Evolutionary conservation across 2,329 filamentous ascomycete genomes (phyloP), one percentile per base, ranked within the genome.

Genomic region (Diaporthe destruens): DNA sequence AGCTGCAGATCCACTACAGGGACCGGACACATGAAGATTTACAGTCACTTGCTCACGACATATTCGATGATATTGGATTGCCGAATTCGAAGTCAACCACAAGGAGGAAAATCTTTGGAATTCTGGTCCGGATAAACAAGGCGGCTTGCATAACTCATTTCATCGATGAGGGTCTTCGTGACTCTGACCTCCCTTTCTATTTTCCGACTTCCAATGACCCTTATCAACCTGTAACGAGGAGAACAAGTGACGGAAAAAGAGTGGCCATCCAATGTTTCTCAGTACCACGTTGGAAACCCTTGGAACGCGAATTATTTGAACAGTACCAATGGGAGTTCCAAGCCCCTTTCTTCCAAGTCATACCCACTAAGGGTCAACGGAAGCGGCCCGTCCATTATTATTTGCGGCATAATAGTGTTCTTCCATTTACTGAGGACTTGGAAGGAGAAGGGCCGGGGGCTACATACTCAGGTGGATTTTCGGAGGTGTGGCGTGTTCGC

Each of bases 251-350:
- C 0, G 32, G 49, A 2, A 18, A 47, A 0, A 14, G 7, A 11
- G 14, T 36, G 12, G 23, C 53, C 9, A 53, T 72, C 4, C 9
- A 20, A 2, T 59, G 53, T 6, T 68, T 72, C 6, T 53, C 42
- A 8, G 23, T 16, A 1, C 25, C 42, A 9, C 29, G 16, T 16
- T 72, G 70, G 70, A 59, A 5, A 7, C 1, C 11, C 0, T 14
- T 68, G 6, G 53, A 72, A 2, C 25, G 42, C 32, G 70, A 72
- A 34, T 34, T 3, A 6, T 72, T 68, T 49, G 29, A 39, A n/a
- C n/a, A 59, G n/a, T 59, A 61, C 7, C 70, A 72, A 29, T 72
- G 70, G 70, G 42, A 59, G 18, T 72, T 68, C 16, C 42, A 56
- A 23, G 61, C 70, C 11, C 54, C 70, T 3, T 68, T 68, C 23